Evolutionary conservation across 768 basidiomycete genomes (phyloP).

Genomic region (Mrakia frigida): DNA sequence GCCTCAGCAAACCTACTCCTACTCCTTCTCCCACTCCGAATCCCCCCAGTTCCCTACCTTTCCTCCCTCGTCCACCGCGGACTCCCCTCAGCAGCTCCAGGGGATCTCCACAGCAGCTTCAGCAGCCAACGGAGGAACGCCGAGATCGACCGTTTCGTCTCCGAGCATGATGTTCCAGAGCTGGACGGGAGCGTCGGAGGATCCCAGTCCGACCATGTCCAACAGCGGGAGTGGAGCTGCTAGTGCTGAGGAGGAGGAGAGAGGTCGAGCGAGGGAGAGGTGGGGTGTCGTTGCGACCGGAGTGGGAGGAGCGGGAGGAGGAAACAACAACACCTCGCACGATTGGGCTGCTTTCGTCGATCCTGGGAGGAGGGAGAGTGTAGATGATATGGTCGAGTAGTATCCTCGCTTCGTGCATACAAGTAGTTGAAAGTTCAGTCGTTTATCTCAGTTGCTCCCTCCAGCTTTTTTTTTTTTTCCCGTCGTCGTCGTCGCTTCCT

Average conservation of each 20-base stretch:
- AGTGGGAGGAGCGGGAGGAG: neutral
- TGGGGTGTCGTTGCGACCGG: neutral
- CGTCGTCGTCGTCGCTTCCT: too few relatives aligned
- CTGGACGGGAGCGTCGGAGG: neutral
- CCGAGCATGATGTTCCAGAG: constrained; percentile 4
- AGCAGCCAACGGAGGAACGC: neutral
- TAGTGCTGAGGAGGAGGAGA: neutral
- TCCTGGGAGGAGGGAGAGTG: neutral
- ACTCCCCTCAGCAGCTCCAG: neutral
- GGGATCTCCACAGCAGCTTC: neutral
- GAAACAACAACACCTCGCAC: too few relatives aligned
- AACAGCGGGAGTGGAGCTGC: too few relatives aligned
- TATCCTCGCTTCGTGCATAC: neutral
- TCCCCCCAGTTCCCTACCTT: neutral
- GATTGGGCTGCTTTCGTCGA: neutral
- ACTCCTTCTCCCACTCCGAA: neutral
- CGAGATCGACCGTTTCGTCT: neutral
- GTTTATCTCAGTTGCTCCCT: too few relatives aligned
- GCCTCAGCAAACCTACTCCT: neutral
- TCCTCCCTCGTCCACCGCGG: neutral
- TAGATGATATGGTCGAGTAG: neutral
- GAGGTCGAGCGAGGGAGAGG: neutral
- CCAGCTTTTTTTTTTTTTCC: too few relatives aligned
- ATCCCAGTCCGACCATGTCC: neutral
- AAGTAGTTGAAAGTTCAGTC: too few relatives aligned